A percentile compares a stretch with the other conserved stretches of the same genome.
These are phyloP conservation scores for Eucalyptus virginea DNA, from an alignment of 345 rosid species.

Conservation along the genomic window DNA sequence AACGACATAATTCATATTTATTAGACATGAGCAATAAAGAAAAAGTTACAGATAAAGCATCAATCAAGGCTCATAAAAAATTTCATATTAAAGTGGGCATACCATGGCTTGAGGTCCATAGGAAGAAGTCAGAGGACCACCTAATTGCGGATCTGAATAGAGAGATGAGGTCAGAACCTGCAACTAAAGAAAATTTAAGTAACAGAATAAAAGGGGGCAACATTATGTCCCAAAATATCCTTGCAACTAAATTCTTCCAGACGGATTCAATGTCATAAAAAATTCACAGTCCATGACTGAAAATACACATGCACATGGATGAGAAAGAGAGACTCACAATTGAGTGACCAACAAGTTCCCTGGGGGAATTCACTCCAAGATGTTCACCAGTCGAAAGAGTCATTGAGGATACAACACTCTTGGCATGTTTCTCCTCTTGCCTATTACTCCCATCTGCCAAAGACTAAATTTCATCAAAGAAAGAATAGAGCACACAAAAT, in stretches of 20 bases:
- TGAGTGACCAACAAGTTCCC: slow-evolving; percentile 66
- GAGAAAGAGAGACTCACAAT: slow-evolving; percentile 22
- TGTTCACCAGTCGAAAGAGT: slow-evolving; percentile 12
- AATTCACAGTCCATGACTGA: not conserved
- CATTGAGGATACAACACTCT: slow-evolving; percentile 4
- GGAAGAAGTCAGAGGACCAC: slow-evolving; percentile 23
- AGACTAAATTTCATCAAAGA: not conserved
- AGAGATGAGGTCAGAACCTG: slow-evolving; percentile 50
- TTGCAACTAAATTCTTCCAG: not conserved
- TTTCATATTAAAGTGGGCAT: not conserved
- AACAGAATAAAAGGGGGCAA: not conserved
- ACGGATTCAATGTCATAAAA: not conserved
- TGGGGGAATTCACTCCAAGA: slow-evolving; percentile 29
- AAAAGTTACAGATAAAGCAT: not conserved
- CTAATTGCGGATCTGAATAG: slow-evolving; percentile 34
- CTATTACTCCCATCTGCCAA: slow-evolving; percentile 21
- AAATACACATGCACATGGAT: not conserved
- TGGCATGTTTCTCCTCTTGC: slow-evolving; percentile 7
- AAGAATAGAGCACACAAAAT: not conserved
- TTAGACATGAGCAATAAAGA: not conserved
- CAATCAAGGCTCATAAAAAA: not conserved
- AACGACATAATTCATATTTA: not conserved
- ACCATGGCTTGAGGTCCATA: slow-evolving; percentile 40
- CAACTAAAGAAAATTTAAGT: not conserved
- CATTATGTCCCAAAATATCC: not conserved